A percentile compares a stretch with the other conserved stretches of the same genome.
Conservation (phyloP, 441 rosid species). For the Isatis lusitanica region DNA sequence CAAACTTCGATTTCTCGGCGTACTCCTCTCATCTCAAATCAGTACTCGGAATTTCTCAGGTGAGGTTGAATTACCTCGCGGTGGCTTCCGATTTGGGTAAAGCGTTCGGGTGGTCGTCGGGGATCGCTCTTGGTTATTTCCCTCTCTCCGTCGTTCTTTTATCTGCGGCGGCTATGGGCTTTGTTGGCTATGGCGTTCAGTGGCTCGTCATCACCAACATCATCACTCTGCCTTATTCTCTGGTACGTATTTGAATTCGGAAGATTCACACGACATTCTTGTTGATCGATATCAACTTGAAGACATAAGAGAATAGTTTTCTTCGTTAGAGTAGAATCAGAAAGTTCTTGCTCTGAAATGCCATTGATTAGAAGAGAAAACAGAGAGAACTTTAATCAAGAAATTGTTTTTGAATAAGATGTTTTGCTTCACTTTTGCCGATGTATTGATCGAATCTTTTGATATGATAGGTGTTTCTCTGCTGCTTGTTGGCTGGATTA, state of each 20-base stretch:
- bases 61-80: slow-evolving; percentile 79
- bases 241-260: slow-evolving; percentile 46
- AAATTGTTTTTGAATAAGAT: background rate
- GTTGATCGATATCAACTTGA: background rate
- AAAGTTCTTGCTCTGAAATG: background rate
- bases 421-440: background rate
- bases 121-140: slow-evolving; percentile 66
- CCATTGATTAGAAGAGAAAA: background rate
- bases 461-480: slow-evolving; percentile 56
- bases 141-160: slow-evolving; percentile 77
- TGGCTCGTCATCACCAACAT: slow-evolving; percentile 70
- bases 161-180: slow-evolving; percentile 77
- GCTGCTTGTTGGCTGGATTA: slow-evolving; percentile 86
- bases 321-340: background rate
- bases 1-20: slow-evolving; percentile 91
- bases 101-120: slow-evolving; percentile 90
- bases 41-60: slow-evolving; percentile 75
- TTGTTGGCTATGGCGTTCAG: slow-evolving; percentile 78
- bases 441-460: background rate
- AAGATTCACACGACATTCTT: background rate
- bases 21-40: slow-evolving; percentile 75
- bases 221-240: slow-evolving; percentile 70
- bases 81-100: slow-evolving; percentile 95
- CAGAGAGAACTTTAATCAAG: background rate
- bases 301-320: background rate